A percentile compares a stretch with the other conserved stretches of the same genome.
Conservation (phyloP, 1,139 yeast species). For the Pichia sp. region DNA sequence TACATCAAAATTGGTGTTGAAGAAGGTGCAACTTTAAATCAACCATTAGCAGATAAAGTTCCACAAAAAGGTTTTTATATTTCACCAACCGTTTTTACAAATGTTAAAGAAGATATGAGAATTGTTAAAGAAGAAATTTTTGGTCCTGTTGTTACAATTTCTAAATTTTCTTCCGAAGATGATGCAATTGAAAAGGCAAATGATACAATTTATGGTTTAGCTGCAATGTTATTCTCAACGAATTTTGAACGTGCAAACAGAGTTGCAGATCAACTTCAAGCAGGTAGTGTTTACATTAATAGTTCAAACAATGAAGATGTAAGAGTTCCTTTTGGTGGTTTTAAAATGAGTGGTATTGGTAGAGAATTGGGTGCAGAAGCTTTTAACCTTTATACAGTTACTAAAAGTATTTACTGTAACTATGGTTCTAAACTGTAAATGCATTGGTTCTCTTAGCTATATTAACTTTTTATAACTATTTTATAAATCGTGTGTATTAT, state of each 20-base stretch:
- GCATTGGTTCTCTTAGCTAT: background rate
- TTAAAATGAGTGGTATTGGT: conserved; percentile 80
- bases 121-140: conserved; percentile 73
- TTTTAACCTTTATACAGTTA: conserved; percentile 65
- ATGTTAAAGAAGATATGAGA: conserved; percentile 52
- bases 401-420: conserved; percentile 56
- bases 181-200: conserved; percentile 71
- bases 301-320: conserved; percentile 74
- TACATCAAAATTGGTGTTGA: conserved; percentile 63
- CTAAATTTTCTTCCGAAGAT: conserved; percentile 54
- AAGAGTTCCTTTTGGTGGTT: conserved; percentile 79
- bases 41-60: conserved; percentile 29
- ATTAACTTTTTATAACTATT: background rate
- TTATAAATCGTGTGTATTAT: background rate
- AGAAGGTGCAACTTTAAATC: conserved; percentile 51
- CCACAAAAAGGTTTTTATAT: conserved; percentile 46
- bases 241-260: conserved; percentile 53
- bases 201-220: conserved; percentile 68
- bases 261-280: conserved; percentile 58
- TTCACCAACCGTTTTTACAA: conserved; percentile 63
- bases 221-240: conserved; percentile 72
- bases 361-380: conserved; percentile 87
- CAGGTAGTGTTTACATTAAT: conserved; percentile 87
- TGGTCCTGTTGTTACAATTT: conserved; percentile 85
- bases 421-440: conserved; percentile 31